Evolutionary conservation across 768 basidiomycete genomes (phyloP).

Genomic region (Rhizopogon sp.): DNA sequence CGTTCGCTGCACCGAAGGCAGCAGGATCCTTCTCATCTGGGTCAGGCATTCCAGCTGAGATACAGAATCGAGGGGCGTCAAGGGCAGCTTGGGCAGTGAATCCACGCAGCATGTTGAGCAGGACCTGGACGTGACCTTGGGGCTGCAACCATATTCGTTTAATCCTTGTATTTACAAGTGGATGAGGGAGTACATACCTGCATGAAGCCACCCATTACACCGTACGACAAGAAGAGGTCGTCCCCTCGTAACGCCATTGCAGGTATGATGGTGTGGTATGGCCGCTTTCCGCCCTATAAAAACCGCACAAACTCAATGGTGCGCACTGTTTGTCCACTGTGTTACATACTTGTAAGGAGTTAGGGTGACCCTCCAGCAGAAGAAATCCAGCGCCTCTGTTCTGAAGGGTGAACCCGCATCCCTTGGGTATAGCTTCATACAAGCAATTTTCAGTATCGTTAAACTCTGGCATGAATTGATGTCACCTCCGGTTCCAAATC

Average conservation of each 20-base stretch:
- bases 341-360: slow-evolving; percentile 60
- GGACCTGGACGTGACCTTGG: slow-evolving; percentile 93
- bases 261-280: slow-evolving; percentile 93
- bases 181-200: slow-evolving; percentile 40
- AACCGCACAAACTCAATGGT: not conserved
- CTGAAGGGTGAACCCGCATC: slow-evolving; percentile 95
- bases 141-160: slow-evolving; percentile 43
- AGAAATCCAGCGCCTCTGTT: slow-evolving; percentile 88
- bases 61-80: slow-evolving; percentile 95
- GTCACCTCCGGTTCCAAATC: slow-evolving; percentile 87
- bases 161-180: not conserved
- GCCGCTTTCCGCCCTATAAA: slow-evolving; percentile 73
- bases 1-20: slow-evolving; percentile 59
- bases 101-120: slow-evolving; percentile 86
- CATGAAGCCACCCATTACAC: slow-evolving; percentile 93
- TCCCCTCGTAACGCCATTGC: slow-evolving; percentile 73
- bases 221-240: slow-evolving; percentile 85
- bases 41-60: slow-evolving; percentile 78
- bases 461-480: not conserved
- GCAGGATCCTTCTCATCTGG: slow-evolving; percentile 37
- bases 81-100: slow-evolving; percentile 85
- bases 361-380: slow-evolving; percentile 77
- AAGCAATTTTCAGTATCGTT: not conserved
- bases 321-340: not conserved
- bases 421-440: slow-evolving; percentile 75